These are phyloP conservation scores for Mycena haematopus DNA, from an alignment of 768 basidiomycete genomes.

Conservation along the genomic window DNA sequence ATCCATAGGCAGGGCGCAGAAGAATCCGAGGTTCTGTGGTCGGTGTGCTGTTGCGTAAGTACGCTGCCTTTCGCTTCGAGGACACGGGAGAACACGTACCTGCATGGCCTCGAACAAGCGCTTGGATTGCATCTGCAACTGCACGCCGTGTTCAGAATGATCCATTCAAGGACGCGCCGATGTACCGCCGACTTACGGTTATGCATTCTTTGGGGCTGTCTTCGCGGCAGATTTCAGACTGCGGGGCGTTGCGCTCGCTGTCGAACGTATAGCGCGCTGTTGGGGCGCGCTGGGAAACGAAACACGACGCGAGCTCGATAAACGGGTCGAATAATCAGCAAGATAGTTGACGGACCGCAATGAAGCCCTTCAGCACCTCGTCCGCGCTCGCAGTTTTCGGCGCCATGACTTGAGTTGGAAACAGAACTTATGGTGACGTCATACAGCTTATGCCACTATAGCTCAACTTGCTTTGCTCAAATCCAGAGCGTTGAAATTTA, in stretches of 20 bases:
- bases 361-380: constrained; percentile 29
- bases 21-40: constrained; percentile 66
- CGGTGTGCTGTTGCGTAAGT: background rate
- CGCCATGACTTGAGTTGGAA: background rate
- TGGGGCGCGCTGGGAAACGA: constrained; percentile 49
- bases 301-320: background rate
- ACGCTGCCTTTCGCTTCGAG: too few relatives aligned
- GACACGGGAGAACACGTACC: constrained; percentile 43
- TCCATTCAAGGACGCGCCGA: background rate
- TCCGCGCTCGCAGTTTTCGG: constrained; percentile 16
- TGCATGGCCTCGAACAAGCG: constrained; percentile 76
- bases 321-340: background rate
- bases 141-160: background rate
- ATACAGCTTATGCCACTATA: background rate
- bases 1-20: constrained; percentile 71
- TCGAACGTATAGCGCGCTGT: constrained; percentile 65
- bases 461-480: too few relatives aligned
- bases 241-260: constrained; percentile 60
- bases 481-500: too few relatives aligned
- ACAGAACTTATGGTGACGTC: constrained; percentile 5
- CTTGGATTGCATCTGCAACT: constrained; percentile 61
- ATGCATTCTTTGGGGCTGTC: constrained; percentile 58
- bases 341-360: constrained; percentile 36
- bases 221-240: constrained; percentile 66
- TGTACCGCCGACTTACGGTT: constrained; percentile 44